A percentile compares a stretch with the other conserved stretches of the same genome.
Conservation (phyloP, 106 monocot genomes). For the Acanthochlamys bracteata region DNA sequence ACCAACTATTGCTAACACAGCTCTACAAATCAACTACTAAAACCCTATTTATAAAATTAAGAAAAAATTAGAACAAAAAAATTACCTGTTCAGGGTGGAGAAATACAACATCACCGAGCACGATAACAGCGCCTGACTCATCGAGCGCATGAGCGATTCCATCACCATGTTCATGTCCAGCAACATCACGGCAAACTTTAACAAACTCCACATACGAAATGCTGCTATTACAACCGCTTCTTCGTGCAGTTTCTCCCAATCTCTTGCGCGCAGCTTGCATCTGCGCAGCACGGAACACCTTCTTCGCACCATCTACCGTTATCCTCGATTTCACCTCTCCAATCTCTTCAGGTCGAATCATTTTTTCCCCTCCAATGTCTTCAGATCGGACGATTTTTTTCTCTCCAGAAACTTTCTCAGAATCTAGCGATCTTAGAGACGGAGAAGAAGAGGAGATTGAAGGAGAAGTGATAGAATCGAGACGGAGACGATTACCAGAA, state of each 20-base stretch:
- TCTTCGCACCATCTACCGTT: conserved; percentile 47
- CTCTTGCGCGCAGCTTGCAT: conserved; percentile 47
- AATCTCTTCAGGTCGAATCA: too few species aligned
- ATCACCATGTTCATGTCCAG: conserved; percentile 25
- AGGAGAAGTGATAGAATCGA: conserved; percentile 8
- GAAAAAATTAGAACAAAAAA: background rate
- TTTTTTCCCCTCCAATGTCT: too few species aligned
- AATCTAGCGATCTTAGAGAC: background rate
- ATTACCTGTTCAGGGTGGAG: conserved; percentile 70
- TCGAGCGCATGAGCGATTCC: conserved; percentile 54
- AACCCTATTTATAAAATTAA: background rate
- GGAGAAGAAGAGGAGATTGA: conserved; percentile 14
- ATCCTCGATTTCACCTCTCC: conserved; percentile 14
- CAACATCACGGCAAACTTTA: conserved; percentile 38
- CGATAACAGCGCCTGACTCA: conserved; percentile 65
- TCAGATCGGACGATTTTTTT: too few species aligned
- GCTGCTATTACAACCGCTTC: conserved; percentile 9
- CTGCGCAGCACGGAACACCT: conserved; percentile 48
- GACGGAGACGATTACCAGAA: too few species aligned
- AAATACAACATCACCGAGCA: conserved; percentile 54
- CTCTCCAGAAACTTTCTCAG: background rate
- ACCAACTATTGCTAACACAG: background rate
- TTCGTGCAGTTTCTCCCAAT: conserved; percentile 23
- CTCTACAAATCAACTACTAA: background rate
- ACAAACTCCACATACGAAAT: conserved; percentile 41